Evolutionary conservation across 805 yeast species (phyloP).

Genomic region (Phaffomyces antillensis): DNA sequence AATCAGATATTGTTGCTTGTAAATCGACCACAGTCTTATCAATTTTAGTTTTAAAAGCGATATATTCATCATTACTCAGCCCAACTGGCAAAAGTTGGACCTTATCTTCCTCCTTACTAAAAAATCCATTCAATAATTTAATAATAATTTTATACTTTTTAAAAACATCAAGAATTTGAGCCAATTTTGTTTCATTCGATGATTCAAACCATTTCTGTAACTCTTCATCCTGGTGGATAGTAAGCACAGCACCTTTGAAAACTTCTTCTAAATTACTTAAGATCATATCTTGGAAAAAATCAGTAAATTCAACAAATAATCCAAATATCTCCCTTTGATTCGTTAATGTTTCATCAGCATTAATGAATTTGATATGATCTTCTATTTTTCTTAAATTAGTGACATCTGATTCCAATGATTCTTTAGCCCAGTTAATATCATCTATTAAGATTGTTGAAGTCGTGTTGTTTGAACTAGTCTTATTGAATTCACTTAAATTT

Average conservation of each 20-base stretch:
- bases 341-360: constrained; percentile 8
- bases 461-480: background rate
- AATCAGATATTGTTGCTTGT: background rate
- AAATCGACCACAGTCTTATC: background rate
- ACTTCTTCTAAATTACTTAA: constrained; percentile 5
- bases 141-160: constrained; percentile 1
- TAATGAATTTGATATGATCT: constrained; percentile 5
- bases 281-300: constrained; percentile 8
- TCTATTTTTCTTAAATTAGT: constrained; percentile 2
- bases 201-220: background rate
- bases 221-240: background rate
- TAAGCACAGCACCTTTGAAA: background rate
- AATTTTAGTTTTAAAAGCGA: background rate
- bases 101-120: background rate
- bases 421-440: constrained; percentile 7
- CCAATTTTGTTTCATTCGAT: background rate
- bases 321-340: constrained; percentile 7
- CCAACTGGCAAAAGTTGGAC: background rate
- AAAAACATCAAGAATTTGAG: background rate
- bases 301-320: constrained; percentile 5
- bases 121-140: background rate
- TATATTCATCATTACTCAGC: background rate
- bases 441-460: background rate
- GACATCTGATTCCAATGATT: constrained; percentile 3
- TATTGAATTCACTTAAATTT: background rate